Conservation (phyloP, 345 rosid genomes). For the Lagerstroemia speciosa region DNA sequence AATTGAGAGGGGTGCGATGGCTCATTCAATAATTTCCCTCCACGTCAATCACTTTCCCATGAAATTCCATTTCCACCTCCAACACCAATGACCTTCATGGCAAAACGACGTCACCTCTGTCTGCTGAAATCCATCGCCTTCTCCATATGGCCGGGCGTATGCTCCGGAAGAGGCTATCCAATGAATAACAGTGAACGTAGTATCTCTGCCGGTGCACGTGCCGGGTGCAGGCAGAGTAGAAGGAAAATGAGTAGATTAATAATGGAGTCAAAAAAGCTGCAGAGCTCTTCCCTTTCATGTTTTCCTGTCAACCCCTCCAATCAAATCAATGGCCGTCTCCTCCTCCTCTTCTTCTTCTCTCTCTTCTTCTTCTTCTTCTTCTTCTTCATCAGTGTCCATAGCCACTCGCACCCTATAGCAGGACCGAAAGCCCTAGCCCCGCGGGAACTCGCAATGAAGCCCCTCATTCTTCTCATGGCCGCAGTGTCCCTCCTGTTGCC, state of each 20-base stretch:
- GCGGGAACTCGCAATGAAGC: background rate
- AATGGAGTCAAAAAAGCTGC: slow-evolving; percentile 4
- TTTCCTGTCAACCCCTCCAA: slow-evolving; percentile 3
- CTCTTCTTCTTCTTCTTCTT: too few species aligned
- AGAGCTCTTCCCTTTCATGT: background rate
- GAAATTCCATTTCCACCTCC: background rate
- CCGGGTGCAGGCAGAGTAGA: background rate
- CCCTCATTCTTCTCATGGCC: background rate
- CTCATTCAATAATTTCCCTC: background rate
- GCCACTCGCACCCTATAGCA: background rate
- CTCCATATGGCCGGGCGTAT: background rate
- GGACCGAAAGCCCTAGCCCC: background rate
- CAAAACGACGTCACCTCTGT: slow-evolving; percentile 2
- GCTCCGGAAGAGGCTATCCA: background rate
- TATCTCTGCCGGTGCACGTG: background rate
- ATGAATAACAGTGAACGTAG: too few species aligned
- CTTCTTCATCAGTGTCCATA: background rate
- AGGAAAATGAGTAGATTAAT: background rate
- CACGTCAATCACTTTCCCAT: slow-evolving; percentile 1
- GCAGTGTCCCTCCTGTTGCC: background rate
- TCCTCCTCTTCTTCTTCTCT: background rate
- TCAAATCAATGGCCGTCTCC: slow-evolving; percentile 1
- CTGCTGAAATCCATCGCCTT: background rate
- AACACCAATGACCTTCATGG: background rate
- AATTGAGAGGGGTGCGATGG: background rate